Percentiles rank a stretch among this genome's conserved stretches.
These are phyloP conservation scores for Coemansia sp. DNA, from an alignment of 192 early-diverging fungal genomes.

Conservation along the genomic window DNA sequence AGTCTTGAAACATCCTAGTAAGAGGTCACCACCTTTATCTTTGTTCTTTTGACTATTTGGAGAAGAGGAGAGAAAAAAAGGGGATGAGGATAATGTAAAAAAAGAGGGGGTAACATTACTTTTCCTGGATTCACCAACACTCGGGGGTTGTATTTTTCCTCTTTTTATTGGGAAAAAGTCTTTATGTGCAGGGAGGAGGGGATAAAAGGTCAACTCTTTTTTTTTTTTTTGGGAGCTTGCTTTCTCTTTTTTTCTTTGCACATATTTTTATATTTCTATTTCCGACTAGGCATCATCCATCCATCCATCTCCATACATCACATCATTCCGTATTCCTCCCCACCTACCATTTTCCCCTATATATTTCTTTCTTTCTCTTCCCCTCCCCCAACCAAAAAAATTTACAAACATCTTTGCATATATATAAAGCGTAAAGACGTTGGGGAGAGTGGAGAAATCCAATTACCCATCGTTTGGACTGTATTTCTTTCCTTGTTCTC, in stretches of 20 bases:
- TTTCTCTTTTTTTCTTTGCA: neutral
- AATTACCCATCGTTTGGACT: no score
- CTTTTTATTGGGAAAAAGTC: no score
- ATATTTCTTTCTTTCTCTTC: neutral
- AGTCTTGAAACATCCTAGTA: no score
- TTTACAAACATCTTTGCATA: neutral
- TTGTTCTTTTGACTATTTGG: no score
- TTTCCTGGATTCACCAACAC: no score
- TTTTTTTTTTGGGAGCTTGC: conserved; percentile 2
- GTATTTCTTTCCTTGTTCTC: neutral
- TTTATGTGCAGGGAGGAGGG: no score
- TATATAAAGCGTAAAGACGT: neutral
- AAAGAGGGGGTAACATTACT: no score
- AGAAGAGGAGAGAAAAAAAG: no score
- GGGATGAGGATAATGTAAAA: neutral
- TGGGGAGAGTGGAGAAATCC: neutral
- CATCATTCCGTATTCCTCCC: neutral
- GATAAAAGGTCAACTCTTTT: no score
- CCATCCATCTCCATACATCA: neutral
- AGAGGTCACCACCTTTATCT: no score
- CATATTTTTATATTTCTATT: neutral
- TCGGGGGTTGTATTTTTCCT: no score
- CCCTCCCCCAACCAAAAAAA: neutral
- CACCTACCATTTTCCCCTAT: neutral
- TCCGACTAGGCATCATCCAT: no score